Base-by-base conservation (phyloP, 495 filamentous ascomycete species). In the Hypoxylon fuscum region DNA sequence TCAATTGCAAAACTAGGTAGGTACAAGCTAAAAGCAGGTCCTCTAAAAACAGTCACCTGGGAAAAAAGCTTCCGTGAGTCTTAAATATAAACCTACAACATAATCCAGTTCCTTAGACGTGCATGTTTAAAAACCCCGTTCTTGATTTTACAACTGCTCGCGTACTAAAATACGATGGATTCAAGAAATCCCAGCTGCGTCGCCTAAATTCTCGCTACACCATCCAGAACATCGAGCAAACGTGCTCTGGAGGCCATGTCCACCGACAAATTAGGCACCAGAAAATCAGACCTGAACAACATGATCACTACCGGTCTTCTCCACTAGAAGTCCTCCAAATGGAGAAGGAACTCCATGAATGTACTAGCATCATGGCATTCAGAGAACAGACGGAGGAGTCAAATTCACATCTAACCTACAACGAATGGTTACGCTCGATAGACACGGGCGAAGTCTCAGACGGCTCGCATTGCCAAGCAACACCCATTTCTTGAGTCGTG, bases 321-420 rank as follows among this genome's bases (percentile, higher is more conserved):
- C 15, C 7, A 8, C 4, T 41, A 41, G 12, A 41, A 41, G 38
- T 41, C 15, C 8, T 41, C 4, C 14, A 41, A 10, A 41, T 41
- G 38, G 38, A 41, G 38, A 41, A 41, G 17, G 12, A 41, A 21
- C 38, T 41, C 2, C 38, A 41, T 21, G 38, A 41, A 21, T 41
- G 15, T 17, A 41, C 3, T 15, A 41, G 38, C 38, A 41, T 41
- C 5, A 41, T 41, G 15, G 15, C n/a, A 21, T 41, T 20, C 18
- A 20, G 38, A 12, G 15, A 21, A 15, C 15, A 41, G 5, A 11
- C 17, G 15, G 15, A 21, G 10, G 38, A 8, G 15, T 41, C 38
- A 10, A 41, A 6, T 12, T 20, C 38, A 41, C 3, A n/a, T 41
- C 5, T 41, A 12, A 41, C 38, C 38, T 41, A 41, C 17, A 21